These are phyloP conservation scores for Cercospora nicotianae DNA, from an alignment of 2,329 filamentous ascomycete genomes.

Conservation along the genomic window DNA sequence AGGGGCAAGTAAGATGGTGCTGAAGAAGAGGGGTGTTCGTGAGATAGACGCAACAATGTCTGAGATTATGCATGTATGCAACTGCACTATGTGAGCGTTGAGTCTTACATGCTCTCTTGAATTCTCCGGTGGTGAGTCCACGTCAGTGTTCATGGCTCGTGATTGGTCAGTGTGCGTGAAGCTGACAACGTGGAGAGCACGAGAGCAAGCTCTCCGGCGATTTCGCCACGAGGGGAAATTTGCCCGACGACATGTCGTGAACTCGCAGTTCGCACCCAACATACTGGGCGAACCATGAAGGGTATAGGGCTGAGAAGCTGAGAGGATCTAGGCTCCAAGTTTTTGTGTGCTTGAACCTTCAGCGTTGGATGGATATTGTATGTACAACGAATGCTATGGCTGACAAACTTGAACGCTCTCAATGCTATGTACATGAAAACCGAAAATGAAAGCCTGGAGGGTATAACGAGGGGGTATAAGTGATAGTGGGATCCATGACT, in stretches of 20 bases:
- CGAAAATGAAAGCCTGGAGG: not conserved
- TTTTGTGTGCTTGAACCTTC: not conserved
- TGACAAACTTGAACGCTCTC: not conserved
- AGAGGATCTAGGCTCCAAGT: not conserved
- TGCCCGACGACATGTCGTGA: slow-evolving; percentile 1
- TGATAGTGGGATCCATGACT: not conserved
- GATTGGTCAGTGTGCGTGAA: not conserved
- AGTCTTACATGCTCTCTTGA: not conserved
- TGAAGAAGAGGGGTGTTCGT: not conserved
- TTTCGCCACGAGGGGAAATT: not conserved
- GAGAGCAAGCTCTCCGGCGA: not conserved
- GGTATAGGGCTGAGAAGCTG: not conserved
- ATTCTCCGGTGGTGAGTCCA: not conserved
- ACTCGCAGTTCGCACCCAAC: not conserved
- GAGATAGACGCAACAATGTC: not conserved
- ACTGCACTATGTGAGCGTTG: not conserved
- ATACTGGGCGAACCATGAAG: not conserved
- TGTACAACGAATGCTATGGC: slow-evolving; percentile 4
- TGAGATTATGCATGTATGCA: not conserved
- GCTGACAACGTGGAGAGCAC: not conserved
- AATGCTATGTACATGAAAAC: slow-evolving; percentile 1
- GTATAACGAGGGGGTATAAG: not conserved
- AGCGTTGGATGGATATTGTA: not conserved
- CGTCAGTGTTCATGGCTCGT: not conserved
- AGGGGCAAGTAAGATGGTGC: not conserved